Evolutionary conservation across 805 yeast genomes (phyloP).

Genomic region (Barnettozyma populi): DNA sequence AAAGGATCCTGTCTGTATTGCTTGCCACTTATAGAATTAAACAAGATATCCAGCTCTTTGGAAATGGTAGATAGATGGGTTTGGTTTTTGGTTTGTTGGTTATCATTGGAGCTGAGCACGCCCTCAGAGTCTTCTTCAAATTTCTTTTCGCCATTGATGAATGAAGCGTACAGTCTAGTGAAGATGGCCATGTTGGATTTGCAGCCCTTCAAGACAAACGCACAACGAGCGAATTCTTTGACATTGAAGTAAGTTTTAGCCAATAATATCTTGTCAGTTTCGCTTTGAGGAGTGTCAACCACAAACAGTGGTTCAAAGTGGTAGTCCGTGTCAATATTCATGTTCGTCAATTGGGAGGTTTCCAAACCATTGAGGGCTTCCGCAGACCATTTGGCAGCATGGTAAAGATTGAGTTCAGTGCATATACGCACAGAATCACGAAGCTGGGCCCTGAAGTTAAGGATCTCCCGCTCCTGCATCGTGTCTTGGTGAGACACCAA

Average conservation of each 20-base stretch:
- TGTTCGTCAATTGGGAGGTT: not conserved
- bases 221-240: slow-evolving; percentile 80
- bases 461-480: slow-evolving; percentile 8
- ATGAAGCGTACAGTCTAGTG: slow-evolving; percentile 61
- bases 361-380: slow-evolving; percentile 65
- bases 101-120: slow-evolving; percentile 40
- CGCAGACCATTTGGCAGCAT: slow-evolving; percentile 78
- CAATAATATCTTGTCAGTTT: slow-evolving; percentile 43
- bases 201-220: slow-evolving; percentile 49
- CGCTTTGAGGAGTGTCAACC: slow-evolving; percentile 18
- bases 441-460: slow-evolving; percentile 24
- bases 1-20: slow-evolving; percentile 44
- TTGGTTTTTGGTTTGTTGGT: slow-evolving; percentile 25
- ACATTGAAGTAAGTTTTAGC: slow-evolving; percentile 75
- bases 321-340: slow-evolving; percentile 7
- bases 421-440: slow-evolving; percentile 40
- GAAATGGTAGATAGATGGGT: slow-evolving; percentile 29
- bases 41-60: slow-evolving; percentile 37
- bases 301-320: slow-evolving; percentile 1
- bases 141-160: slow-evolving; percentile 72
- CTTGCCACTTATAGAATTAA: not conserved
- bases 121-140: slow-evolving; percentile 70
- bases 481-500: not conserved
- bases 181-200: slow-evolving; percentile 50
- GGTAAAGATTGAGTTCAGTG: slow-evolving; percentile 52